Percentiles rank a stretch among this genome's conserved stretches.
Evolutionary conservation across 2,329 filamentous ascomycete genomes (phyloP).

Genomic region (Cyphellophora attinorum): DNA sequence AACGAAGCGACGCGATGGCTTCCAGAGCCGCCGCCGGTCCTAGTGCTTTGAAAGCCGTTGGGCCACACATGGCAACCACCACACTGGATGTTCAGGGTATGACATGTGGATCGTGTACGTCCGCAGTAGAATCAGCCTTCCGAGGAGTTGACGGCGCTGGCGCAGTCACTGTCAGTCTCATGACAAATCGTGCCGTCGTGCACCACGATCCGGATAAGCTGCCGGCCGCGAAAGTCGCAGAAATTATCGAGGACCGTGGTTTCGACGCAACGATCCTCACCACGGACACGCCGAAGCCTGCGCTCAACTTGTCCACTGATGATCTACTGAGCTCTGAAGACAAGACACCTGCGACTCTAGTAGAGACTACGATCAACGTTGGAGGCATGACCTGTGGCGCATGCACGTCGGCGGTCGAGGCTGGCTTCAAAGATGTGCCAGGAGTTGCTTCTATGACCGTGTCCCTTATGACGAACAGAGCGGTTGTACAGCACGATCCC

Average conservation of each 20-base stretch:
- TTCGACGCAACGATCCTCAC: conserved; percentile 88
- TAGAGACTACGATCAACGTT: conserved; percentile 67
- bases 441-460: conserved; percentile 72
- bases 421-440: conserved; percentile 63
- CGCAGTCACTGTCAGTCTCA: conserved; percentile 80
- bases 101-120: conserved; percentile 86
- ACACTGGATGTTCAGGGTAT: conserved; percentile 84
- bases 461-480: conserved; percentile 72
- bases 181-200: conserved; percentile 92
- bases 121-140: conserved; percentile 88
- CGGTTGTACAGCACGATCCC: conserved; percentile 73
- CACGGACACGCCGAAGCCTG: conserved; percentile 54
- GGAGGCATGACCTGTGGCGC: conserved; percentile 89
- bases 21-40: not conserved
- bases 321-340: conserved; percentile 20
- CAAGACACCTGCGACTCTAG: conserved; percentile 24
- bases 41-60: conserved; percentile 12
- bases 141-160: conserved; percentile 71
- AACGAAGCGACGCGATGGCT: too few relatives aligned
- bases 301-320: conserved; percentile 11
- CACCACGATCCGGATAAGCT: conserved; percentile 74
- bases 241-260: conserved; percentile 82
- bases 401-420: conserved; percentile 77
- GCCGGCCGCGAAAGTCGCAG: conserved; percentile 63
- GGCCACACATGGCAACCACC: conserved; percentile 72